These are phyloP conservation scores for Citrullus amarus DNA, from an alignment of 306 rosid species.

Conservation along the genomic window DNA sequence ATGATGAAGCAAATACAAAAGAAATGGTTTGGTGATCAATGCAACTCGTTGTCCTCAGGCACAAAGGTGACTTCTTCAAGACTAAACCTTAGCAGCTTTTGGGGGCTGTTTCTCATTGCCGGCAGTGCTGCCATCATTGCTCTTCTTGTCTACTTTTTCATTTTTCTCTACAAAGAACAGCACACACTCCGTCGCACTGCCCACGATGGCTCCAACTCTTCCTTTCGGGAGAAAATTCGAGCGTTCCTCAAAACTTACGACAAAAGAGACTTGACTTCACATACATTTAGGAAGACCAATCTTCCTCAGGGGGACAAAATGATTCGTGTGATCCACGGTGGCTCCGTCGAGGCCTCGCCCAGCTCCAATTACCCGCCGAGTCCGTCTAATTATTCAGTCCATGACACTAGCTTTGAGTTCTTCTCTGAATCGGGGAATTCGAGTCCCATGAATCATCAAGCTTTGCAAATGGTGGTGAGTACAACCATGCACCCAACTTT, in stretches of 20 bases:
- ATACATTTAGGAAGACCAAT: conserved; percentile 26
- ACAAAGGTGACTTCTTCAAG: conserved; percentile 16
- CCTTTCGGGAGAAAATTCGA: conserved; percentile 19
- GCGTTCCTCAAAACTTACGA: conserved; percentile 14
- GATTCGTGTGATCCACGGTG: not conserved
- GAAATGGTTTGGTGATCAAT: conserved; percentile 22
- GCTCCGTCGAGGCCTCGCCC: conserved; percentile 11
- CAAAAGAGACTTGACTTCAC: conserved; percentile 23
- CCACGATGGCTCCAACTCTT: not conserved
- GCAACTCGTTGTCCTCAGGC: conserved; percentile 16
- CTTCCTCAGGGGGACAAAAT: not conserved
- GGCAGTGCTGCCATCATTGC: conserved; percentile 22
- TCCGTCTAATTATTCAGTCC: not conserved
- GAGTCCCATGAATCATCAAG: not conserved
- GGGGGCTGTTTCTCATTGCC: conserved; percentile 45
- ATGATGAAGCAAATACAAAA: conserved; percentile 30
- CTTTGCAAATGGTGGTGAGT: not conserved
- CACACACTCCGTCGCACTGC: not conserved
- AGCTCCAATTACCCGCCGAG: not conserved
- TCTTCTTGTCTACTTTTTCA: conserved; percentile 10
- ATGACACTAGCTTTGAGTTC: not conserved
- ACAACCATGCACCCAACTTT: not conserved
- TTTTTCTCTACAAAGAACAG: conserved; percentile 20
- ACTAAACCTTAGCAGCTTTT: conserved; percentile 40
- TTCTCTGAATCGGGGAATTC: not conserved